Base-by-base conservation (phyloP, 2,329 filamentous ascomycete species). In the Tolypocladium endophyticum region DNA sequence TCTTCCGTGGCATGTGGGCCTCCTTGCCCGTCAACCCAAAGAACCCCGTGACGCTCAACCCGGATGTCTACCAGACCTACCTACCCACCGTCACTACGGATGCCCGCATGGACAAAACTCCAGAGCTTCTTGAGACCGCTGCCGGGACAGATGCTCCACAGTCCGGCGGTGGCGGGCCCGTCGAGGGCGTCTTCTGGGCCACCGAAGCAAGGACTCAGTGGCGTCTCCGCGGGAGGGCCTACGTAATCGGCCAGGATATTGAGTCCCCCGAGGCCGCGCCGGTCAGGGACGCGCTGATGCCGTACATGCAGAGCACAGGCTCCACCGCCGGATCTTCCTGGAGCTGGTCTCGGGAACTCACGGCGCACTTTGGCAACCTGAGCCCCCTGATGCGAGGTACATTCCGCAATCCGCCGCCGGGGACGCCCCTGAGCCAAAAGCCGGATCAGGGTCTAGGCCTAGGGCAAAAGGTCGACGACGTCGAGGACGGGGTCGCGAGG, bases 171-270 rank as follows among this genome's bases (percentile, higher is more conserved):
- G 86, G 90, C 45, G 85, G 85, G 1, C 80, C 82, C 3, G 84
- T 93, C n/a, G 93, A 97, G 74, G 90, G 87, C 8, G 83, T 91
- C 14, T 94, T 89, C 71, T 97, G 92, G 93, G 78, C 86, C 12
- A 81, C 84, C 64, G 82, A 87, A 52, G 77, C 79, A 6, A 82
- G 79, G 71, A 88, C 85, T 20, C 93, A 97, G 77, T 97, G 93
- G 93, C 84, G 93, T 61, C 72, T 97, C 39, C 85, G 86, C 55
- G 93, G 93, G 1, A 79, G 77, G 61, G 89, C 88, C 23, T 94
- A 87, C 76, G 76, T 96, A 5, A 77, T 97, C 38, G 89, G 85
- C 0, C 78, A 81, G 56, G 89, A 92, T 66, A 82, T 87, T 60
- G 80, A 87, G 75, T 65, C 68, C 11, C 67, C 67, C 7, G 66